Evolutionary conservation across 1,284 basidiomycete species (phyloP).

Genomic region (Mycena citricolor): DNA sequence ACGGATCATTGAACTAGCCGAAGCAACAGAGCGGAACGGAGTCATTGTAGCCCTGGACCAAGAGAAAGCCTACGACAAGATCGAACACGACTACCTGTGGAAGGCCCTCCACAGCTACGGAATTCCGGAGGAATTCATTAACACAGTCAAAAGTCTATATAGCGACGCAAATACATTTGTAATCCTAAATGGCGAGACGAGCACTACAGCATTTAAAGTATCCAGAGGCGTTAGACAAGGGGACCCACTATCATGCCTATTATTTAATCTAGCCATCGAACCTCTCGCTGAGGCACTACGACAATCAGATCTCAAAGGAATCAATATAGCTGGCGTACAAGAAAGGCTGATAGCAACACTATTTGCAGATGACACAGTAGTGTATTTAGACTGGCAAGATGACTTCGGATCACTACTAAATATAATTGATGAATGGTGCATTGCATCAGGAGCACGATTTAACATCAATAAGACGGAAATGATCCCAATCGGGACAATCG

Average conservation of each 20-base stretch:
- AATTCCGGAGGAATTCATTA: conserved; percentile 20
- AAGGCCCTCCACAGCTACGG: conserved; percentile 12
- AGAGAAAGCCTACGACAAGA: conserved; percentile 30
- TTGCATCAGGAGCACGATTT: conserved; percentile 25
- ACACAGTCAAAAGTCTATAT: conserved; percentile 24
- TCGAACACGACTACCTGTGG: conserved; percentile 27
- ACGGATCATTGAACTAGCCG: conserved; percentile 24
- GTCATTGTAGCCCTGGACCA: conserved; percentile 26
- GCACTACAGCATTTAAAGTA: conserved; percentile 18
- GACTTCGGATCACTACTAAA: background rate
- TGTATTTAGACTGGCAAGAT: background rate
- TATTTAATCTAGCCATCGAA: conserved; percentile 34
- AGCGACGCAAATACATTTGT: conserved; percentile 16
- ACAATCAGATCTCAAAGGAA: background rate
- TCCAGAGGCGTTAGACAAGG: conserved; percentile 30
- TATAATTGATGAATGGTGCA: conserved; percentile 1
- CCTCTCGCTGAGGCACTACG: conserved; percentile 3
- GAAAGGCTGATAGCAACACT: background rate
- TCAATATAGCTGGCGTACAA: background rate
- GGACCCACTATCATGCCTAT: conserved; percentile 32
- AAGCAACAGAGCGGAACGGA: conserved; percentile 21
- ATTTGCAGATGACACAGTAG: conserved; percentile 2
- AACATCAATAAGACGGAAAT: conserved; percentile 2
- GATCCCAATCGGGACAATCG: background rate
- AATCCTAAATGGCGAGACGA: conserved; percentile 23